Evolutionary conservation across 177 flowering plant species (phyloP), one percentile per base, ranked within the genome.

Genomic region (Vitis hybrid): DNA sequence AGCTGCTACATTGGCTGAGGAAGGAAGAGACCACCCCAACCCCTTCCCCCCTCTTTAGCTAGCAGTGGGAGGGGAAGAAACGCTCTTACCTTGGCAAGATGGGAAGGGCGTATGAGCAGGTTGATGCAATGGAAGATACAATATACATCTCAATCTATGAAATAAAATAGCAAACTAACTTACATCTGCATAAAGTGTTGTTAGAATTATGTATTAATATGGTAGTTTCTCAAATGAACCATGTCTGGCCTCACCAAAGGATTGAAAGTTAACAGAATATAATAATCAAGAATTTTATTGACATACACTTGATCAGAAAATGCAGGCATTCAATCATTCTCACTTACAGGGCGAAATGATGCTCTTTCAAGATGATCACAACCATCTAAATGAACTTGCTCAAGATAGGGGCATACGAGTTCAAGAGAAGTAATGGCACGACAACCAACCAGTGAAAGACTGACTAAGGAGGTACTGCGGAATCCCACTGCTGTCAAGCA

Each of bases 321-420:
- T 8, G 19, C 20, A 60, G 50, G 12, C 3, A 29, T 10, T 9
- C 54, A 26, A 58, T 70, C 34, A 49, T 16, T 55, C 48, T 50
- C 65, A 82, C 93, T 87, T 80, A 95, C 99, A 15, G 98, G 96
- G 64, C 74, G 78, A 81, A 95, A 95, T 66, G 84, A 86, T 59
- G 98, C 99, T 76, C 75, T 80, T 79, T 95, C 96, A 71, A 95
- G 94, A 82, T 91, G 98, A 82, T 91, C 97, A 80, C 99, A 95
- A 29, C 98, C 96, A 87, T 91, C 94, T 62, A 95, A 72, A 70
- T 81, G 80, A 58, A 93, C 86, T 69, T 88, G 80, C 85, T 91
- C 90, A 73, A 95, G 97, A 72, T 78, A 67, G 14, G 94, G 98
- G 73, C 98, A 93, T 9, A 50, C 68, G 51, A 95, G 90, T 56